Evolutionary conservation across 2,329 filamentous ascomycete genomes (phyloP).

Genomic region (Hypoxylon sp.): DNA sequence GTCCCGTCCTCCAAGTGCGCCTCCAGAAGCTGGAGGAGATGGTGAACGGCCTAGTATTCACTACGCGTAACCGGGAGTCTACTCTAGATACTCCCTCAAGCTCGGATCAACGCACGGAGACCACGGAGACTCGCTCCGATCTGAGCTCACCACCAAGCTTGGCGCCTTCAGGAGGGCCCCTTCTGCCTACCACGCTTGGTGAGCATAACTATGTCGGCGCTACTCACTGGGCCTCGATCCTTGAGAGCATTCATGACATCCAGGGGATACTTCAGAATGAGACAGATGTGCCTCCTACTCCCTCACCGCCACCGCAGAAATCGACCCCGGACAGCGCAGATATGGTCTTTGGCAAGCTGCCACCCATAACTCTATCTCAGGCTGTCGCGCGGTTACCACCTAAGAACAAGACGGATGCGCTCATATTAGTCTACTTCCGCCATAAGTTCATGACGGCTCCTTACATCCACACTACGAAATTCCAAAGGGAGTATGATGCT

Average conservation of each 20-base stretch:
- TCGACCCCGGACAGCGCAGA: slow-evolving; percentile 47
- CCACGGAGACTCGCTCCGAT: slow-evolving; percentile 49
- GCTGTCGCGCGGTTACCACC: slow-evolving; percentile 51
- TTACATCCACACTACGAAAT: slow-evolving; percentile 57
- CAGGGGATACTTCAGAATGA: slow-evolving; percentile 51
- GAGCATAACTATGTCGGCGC: slow-evolving; percentile 53
- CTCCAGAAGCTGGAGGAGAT: slow-evolving; percentile 55
- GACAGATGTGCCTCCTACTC: slow-evolving; percentile 43
- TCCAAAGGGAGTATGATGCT: slow-evolving; percentile 61
- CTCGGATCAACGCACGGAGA: slow-evolving; percentile 48
- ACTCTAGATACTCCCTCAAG: slow-evolving; percentile 48
- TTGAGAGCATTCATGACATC: slow-evolving; percentile 55
- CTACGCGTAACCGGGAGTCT: slow-evolving; percentile 38
- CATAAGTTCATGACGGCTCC: slow-evolving; percentile 52
- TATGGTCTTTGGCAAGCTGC: slow-evolving; percentile 48
- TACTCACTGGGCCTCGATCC: slow-evolving; percentile 54
- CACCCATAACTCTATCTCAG: slow-evolving; percentile 51
- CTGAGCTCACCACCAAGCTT: slow-evolving; percentile 49
- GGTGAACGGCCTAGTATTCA: slow-evolving; percentile 51
- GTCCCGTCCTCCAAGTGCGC: slow-evolving; percentile 52
- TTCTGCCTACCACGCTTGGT: slow-evolving; percentile 39
- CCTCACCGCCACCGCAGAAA: slow-evolving; percentile 47
- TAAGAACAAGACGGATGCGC: slow-evolving; percentile 50
- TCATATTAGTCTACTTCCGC: slow-evolving; percentile 53
- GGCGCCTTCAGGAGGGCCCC: slow-evolving; percentile 34